These are phyloP conservation scores for Cytauxzoon felis DNA, from an alignment of 169 alveolate species.

Conservation along the genomic window DNA sequence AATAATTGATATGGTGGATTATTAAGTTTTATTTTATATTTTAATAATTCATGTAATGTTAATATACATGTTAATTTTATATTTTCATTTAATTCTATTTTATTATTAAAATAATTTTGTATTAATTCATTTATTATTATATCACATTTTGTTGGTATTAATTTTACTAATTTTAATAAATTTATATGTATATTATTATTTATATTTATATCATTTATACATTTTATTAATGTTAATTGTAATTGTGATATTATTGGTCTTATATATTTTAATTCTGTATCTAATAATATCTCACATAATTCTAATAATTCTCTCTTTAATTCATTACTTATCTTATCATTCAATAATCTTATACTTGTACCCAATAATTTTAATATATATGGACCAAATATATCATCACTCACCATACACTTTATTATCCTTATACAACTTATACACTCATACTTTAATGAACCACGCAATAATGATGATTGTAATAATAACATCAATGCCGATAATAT, in stretches of 20 bases:
- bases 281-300: conserved; percentile 3
- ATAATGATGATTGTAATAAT: neutral
- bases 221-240: conserved; percentile 38
- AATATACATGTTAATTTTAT: too few species aligned
- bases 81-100: too few species aligned
- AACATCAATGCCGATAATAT: too few species aligned
- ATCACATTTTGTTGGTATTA: neutral
- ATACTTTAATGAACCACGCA: neutral
- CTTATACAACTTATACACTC: conserved; percentile 17
- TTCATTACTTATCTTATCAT: conserved; percentile 15
- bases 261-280: conserved; percentile 11
- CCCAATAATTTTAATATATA: conserved; percentile 33
- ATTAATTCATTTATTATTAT: neutral
- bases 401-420: conserved; percentile 6
- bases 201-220: conserved; percentile 17
- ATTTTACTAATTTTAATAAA: neutral
- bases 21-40: too few species aligned
- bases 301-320: conserved; percentile 25
- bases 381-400: conserved; percentile 29
- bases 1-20: too few species aligned
- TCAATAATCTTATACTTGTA: conserved; percentile 30
- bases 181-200: neutral
- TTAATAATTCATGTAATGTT: too few species aligned
- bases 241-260: conserved; percentile 28
- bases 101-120: too few species aligned